Evolutionary conservation across 305 asterid species (phyloP).

Genomic region (Rubia peregrina): DNA sequence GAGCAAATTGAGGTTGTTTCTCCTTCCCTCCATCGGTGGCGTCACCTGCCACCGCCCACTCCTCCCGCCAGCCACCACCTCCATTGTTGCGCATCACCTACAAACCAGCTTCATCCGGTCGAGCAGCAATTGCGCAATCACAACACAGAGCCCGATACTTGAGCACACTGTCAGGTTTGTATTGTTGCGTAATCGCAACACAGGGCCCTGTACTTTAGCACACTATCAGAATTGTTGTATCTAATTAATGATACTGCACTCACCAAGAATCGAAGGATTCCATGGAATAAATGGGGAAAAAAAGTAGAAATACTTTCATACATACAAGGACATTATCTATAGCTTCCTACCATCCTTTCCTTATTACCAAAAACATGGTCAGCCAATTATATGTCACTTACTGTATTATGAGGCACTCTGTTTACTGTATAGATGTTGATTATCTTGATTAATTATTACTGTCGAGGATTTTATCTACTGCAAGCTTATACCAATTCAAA

Average conservation of each 20-base stretch:
- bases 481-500: not conserved
- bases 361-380: not conserved
- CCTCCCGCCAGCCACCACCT: too few species aligned
- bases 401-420: not conserved
- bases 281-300: not conserved
- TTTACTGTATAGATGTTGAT: not conserved
- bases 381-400: not conserved
- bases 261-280: not conserved
- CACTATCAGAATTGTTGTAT: not conserved
- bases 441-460: not conserved
- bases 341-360: not conserved
- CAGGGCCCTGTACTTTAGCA: not conserved
- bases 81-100: too few species aligned
- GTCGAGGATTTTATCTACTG: not conserved
- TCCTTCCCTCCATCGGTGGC: too few species aligned
- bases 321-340: too few species aligned
- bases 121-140: too few species aligned
- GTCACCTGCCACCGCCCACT: too few species aligned
- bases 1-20: too few species aligned
- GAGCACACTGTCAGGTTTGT: too few species aligned
- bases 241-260: not conserved
- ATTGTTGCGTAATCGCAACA: too few species aligned
- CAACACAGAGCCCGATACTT: too few species aligned
- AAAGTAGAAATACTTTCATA: too few species aligned
- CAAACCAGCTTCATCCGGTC: too few species aligned